phyloP scores from a whole-genome alignment of 768 basidiomycete genomes.

The Chiua virens region DNA sequence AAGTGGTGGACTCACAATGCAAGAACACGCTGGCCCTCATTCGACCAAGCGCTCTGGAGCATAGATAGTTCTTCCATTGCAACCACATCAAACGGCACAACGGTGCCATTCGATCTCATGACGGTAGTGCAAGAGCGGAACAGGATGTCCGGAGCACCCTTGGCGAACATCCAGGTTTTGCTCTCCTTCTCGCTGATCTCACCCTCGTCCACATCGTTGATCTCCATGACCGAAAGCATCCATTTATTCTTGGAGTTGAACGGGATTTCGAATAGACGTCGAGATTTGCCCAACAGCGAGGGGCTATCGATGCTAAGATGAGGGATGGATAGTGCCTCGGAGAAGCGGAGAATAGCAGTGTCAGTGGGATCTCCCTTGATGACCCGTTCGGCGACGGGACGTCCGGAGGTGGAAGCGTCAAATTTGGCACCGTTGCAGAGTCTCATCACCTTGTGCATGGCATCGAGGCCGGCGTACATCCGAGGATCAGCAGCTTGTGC shows the following conservation, averaged over 20 bases:
- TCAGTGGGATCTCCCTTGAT: conserved; percentile 54
- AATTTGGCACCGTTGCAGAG: conserved; percentile 62
- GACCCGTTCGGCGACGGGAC: conserved; percentile 33
- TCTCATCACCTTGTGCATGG: conserved; percentile 42
- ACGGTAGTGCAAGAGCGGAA: conserved; percentile 39
- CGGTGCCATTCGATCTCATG: conserved; percentile 33
- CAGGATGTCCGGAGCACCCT: conserved; percentile 62
- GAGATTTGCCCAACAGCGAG: conserved; percentile 20
- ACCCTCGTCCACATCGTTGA: conserved; percentile 16
- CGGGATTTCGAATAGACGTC: conserved; percentile 37
- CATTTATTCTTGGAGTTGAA: conserved; percentile 58
- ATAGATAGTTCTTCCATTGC: conserved; percentile 20
- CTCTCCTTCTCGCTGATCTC: conserved; percentile 6
- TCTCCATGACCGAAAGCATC: conserved; percentile 48
- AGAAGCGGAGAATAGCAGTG: conserved; percentile 52
- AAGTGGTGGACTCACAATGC: conserved; percentile 33
- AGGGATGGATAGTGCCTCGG: conserved; percentile 32
- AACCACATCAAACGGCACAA: conserved; percentile 29
- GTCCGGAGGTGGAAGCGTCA: conserved; percentile 29
- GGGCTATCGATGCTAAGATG: conserved; percentile 21
- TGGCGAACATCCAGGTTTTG: conserved; percentile 42
- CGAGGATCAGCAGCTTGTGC: conserved; percentile 7
- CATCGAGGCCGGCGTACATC: conserved; percentile 25
- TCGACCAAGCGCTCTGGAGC: conserved; percentile 44
- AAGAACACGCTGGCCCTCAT: conserved; percentile 53